phyloP scores from a whole-genome alignment of 1,284 basidiomycete genomes.

The Tilletia caries region DNA sequence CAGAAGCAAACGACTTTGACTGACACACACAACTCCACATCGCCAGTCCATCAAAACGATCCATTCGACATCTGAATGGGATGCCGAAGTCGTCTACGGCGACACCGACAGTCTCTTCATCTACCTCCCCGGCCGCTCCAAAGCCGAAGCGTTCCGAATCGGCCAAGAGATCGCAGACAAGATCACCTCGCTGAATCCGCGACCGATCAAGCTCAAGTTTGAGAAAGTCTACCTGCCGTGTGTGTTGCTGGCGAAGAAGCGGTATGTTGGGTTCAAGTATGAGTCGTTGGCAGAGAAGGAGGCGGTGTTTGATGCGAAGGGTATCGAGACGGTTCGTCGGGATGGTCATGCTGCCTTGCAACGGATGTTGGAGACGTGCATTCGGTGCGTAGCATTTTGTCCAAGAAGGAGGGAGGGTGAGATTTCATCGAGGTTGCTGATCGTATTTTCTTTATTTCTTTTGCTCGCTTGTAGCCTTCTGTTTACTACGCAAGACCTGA shows the following conservation, averaged over 20 bases:
- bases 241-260: constrained; percentile 90
- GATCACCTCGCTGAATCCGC: constrained; percentile 80
- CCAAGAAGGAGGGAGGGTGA: not conserved
- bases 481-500: constrained; percentile 83
- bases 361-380: constrained; percentile 48
- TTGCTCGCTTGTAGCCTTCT: constrained; percentile 56
- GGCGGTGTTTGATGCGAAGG: constrained; percentile 90
- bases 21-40: not conserved
- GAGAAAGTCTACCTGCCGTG: constrained; percentile 97
- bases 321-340: constrained; percentile 90
- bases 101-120: constrained; percentile 96
- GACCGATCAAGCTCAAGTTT: constrained; percentile 91
- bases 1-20: too few relatives aligned
- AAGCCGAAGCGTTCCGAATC: constrained; percentile 86
- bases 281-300: constrained; percentile 75
- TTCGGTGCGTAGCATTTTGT: constrained; percentile 22
- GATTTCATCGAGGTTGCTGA: not conserved
- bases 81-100: constrained; percentile 90
- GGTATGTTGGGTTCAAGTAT: constrained; percentile 94
- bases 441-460: too few relatives aligned
- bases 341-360: constrained; percentile 59
- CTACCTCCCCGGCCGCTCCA: constrained; percentile 79
- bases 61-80: constrained; percentile 75
- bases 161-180: constrained; percentile 86
- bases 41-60: constrained; percentile 74